Evolutionary conservation across 768 basidiomycete genomes (phyloP), one percentile per base, ranked within the genome.

Genomic region (Tricholoma terreum): DNA sequence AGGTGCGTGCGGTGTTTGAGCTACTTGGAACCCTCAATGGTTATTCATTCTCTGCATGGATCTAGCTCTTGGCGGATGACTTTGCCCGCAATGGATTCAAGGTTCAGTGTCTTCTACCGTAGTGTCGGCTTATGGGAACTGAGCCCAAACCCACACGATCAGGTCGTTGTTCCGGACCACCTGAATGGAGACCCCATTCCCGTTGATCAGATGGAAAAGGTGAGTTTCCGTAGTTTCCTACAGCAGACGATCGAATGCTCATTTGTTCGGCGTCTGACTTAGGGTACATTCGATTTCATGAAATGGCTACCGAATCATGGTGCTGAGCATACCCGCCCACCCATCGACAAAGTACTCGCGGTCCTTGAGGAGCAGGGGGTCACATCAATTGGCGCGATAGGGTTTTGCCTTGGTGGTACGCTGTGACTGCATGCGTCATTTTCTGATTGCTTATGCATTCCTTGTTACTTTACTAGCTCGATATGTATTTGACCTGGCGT

Each of bases 401-500:
- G 86, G 3, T 90, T 84, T 74, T 92, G 90, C 74, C 85, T 81
- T 54, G 86, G 87, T 58, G 87, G 83, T 79, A 58, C 56, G 76
- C 12, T 30, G 21, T n/a, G 27, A 7, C 7, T 17, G n/a, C 30
- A 4, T n/a, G 8, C 15, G n/a, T 17, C n/a, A 17, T 17, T 6
- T 12, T 15, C 8, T n/a, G 9, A 24, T 5, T 48, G 4, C 27
- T 49, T 17, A 17, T 17, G 27, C 30, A 31, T n/a, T n/a, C n/a
- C n/a, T n/a, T n/a, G n/a, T n/a, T n/a, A n/a, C 50, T 43, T 57
- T 8, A 17, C 1, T 58, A 84, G 82, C 69, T 12, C 82, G 84
- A 48, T 83, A 82, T 53, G 78, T 76, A 38, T 84, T 87, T 73
- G 79, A 88, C 63, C 77, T 87, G 52, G 84, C 84, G 2, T 81